Base-by-base conservation (phyloP, 305 asterid species). In the Ilex paraguariensis region DNA sequence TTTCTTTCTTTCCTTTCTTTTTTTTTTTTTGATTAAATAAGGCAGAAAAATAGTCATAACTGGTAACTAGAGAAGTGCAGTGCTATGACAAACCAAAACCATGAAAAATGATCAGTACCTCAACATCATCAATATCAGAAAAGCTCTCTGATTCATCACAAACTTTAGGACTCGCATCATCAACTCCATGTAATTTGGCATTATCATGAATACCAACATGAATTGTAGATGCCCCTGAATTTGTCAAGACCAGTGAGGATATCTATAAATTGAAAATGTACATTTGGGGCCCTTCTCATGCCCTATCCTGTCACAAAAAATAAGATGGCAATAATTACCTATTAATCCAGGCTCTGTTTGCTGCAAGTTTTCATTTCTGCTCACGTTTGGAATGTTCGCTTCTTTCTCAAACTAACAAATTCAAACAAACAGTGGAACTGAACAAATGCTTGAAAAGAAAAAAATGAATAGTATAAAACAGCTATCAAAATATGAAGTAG, bases 91-190 rank as follows among this genome's bases (percentile, higher is more conserved):
- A 21, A 21, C 28, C 1, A 21, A 21, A 21, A 21, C 28, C 28
- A 21, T 21, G 1, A 21, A 21, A 21, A 21, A 21, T 21, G 28
- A 21, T 21, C 28, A 21, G 66, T 54, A 86, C 96, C 95, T 91
- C 98, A 7, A 8, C 57, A 61, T 91, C 98, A 65, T 87, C 98
- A 56, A 87, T 84, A 65, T 91, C 96, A 5, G 95, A 83, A 31
- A 91, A 80, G 64, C 48, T 88, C 39, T 80, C 92, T 4, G 91
- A 72, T 65, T 88, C 91, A 48, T 83, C 90, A 55, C 58, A 16
- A 54, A 61, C 68, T 48, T 67, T 50, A 69, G 66, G 46, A 46
- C 54, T 32, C 14, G 39, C 57, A 64, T 40, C 76, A 73, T 75
- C 86, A 62, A 48, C 65, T 49, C 64, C 77, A 61, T 68, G 74